Evolutionary conservation across 805 yeast species (phyloP).

Genomic region (Myxozyma nipponensis): DNA sequence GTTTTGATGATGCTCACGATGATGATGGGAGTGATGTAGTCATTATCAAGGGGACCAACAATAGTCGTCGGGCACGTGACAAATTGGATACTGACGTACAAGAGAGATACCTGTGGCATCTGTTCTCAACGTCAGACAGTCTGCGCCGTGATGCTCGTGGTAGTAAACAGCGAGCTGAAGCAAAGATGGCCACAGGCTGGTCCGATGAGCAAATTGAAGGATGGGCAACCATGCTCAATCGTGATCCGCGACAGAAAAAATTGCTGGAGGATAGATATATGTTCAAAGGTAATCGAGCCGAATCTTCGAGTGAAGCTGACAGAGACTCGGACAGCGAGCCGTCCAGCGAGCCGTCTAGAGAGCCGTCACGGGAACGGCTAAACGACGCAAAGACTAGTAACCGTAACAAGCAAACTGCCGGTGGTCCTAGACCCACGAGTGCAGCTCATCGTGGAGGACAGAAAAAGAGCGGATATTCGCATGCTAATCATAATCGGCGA

Average conservation of each 20-base stretch:
- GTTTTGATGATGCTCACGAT: conserved; percentile 5
- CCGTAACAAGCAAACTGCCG: not conserved
- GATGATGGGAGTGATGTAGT: conserved; percentile 2
- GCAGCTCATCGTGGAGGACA: conserved; percentile 5
- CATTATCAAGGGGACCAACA: not conserved
- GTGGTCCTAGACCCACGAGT: not conserved
- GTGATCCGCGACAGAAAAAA: conserved; percentile 51
- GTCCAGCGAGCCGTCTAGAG: not conserved
- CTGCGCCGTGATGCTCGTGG: conserved; percentile 52
- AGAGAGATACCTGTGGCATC: conserved; percentile 52
- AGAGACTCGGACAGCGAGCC: not conserved
- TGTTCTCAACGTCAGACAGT: conserved; percentile 49
- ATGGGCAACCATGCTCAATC: conserved; percentile 75
- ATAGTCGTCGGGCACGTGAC: conserved; percentile 26
- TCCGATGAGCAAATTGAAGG: conserved; percentile 91
- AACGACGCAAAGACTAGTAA: not conserved
- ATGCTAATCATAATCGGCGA: conserved; percentile 20
- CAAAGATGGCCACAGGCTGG: conserved; percentile 47
- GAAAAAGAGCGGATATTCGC: conserved; percentile 9
- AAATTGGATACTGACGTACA: conserved; percentile 28
- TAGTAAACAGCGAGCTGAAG: conserved; percentile 35
- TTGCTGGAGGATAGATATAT: conserved; percentile 59
- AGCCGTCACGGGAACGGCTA: not conserved
- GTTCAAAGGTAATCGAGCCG: conserved; percentile 42
- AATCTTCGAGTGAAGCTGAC: not conserved